Conservation (phyloP, 257 asterid species). For the Gardenia jasminoides region DNA sequence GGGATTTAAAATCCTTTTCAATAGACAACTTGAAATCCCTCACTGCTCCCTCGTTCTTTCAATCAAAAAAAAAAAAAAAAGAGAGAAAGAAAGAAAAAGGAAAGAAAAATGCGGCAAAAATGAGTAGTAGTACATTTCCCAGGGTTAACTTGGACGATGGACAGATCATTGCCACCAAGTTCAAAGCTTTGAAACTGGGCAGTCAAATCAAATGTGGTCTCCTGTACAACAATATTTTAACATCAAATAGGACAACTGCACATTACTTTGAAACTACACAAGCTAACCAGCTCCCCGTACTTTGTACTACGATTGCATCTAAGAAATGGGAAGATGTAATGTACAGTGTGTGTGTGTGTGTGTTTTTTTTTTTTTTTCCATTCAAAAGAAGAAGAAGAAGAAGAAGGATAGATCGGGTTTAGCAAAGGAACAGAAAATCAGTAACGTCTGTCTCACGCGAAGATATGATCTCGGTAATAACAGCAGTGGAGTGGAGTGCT, state of each 20-base stretch:
- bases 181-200: neutral
- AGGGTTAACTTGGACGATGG: too few species aligned
- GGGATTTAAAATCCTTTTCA: too few species aligned
- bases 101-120: neutral
- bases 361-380: too few species aligned
- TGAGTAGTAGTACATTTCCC: neutral
- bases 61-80: too few species aligned
- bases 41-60: neutral
- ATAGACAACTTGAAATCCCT: too few species aligned
- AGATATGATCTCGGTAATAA: constrained; percentile 36
- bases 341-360: too few species aligned
- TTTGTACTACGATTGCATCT: neutral
- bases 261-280: neutral
- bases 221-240: neutral
- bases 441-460: constrained; percentile 56
- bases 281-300: neutral
- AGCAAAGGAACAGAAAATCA: constrained; percentile 28
- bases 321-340: neutral
- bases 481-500: neutral
- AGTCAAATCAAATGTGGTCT: neutral
- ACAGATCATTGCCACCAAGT: neutral
- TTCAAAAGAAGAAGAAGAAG: too few species aligned
- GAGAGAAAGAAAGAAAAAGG: too few species aligned
- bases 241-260: neutral
- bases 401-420: neutral